Percentiles rank a stretch among this genome's conserved stretches.
These are phyloP conservation scores for Aspergillus caelatus DNA, from an alignment of 2,329 filamentous ascomycete genomes.

Conservation along the genomic window DNA sequence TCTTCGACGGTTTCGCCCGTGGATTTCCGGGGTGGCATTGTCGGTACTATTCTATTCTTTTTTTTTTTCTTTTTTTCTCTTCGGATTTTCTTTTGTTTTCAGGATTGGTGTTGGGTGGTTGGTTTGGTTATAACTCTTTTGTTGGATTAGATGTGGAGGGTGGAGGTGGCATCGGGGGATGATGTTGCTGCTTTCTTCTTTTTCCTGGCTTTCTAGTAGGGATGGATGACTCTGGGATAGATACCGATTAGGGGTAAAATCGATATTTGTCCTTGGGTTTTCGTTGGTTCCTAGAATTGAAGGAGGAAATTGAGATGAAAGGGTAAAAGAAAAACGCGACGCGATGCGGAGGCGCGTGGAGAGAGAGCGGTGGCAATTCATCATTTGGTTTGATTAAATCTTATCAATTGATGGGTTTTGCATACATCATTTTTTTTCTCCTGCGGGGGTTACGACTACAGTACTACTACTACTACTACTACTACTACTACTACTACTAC, in stretches of 20 bases:
- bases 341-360: background rate
- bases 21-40: slow-evolving; percentile 41
- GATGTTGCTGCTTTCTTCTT: background rate
- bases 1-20: slow-evolving; percentile 27
- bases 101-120: background rate
- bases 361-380: background rate
- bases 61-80: too few species aligned
- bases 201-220: background rate
- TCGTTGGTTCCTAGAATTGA: too few species aligned
- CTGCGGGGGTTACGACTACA: too few species aligned
- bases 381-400: background rate
- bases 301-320: background rate
- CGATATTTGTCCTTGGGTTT: too few species aligned
- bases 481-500: too few species aligned
- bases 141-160: background rate
- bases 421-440: too few species aligned
- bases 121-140: background rate
- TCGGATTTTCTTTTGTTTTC: background rate
- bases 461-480: too few species aligned
- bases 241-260: too few species aligned
- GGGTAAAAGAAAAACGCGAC: slow-evolving; percentile 1
- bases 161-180: background rate
- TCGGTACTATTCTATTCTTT: too few species aligned
- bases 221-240: too few species aligned
- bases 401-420: background rate